phyloP scores from a whole-genome alignment of 2,329 filamentous ascomycete species.

The Nemania abortiva region DNA sequence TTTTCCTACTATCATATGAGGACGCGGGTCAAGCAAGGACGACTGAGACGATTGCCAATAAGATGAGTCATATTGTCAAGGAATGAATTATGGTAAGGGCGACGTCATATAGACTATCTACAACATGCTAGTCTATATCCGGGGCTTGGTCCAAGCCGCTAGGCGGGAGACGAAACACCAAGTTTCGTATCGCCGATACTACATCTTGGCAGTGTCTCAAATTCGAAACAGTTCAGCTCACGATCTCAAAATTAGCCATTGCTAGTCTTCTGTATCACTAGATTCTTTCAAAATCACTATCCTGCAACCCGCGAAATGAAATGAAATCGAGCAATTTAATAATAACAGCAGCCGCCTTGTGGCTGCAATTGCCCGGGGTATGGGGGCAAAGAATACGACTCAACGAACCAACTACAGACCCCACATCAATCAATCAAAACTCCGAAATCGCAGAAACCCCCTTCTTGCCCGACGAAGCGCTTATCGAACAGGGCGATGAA shows the following conservation, averaged over 20 bases:
- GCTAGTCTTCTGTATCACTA: not conserved
- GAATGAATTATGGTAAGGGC: not conserved
- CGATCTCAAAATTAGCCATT: not conserved
- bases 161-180: not conserved
- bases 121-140: not conserved
- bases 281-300: not conserved
- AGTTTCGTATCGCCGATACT: not conserved
- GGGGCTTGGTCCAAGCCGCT: not conserved
- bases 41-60: too few species aligned
- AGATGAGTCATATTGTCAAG: too few species aligned
- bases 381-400: constrained; percentile 39
- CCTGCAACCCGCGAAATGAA: not conserved
- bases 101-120: not conserved
- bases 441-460: constrained; percentile 32
- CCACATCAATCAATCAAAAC: constrained; percentile 36
- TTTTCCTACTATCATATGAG: too few species aligned
- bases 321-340: constrained; percentile 26
- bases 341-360: constrained; percentile 22
- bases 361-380: constrained; percentile 23
- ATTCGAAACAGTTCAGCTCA: not conserved
- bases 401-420: constrained; percentile 32
- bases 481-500: constrained; percentile 36
- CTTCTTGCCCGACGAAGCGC: constrained; percentile 39
- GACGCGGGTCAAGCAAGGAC: too few species aligned
- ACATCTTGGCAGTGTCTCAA: constrained; percentile 7